Evolutionary conservation across 805 yeast genomes (phyloP), one percentile per base, ranked within the genome.

Genomic region (Jamesozyma rosinii): DNA sequence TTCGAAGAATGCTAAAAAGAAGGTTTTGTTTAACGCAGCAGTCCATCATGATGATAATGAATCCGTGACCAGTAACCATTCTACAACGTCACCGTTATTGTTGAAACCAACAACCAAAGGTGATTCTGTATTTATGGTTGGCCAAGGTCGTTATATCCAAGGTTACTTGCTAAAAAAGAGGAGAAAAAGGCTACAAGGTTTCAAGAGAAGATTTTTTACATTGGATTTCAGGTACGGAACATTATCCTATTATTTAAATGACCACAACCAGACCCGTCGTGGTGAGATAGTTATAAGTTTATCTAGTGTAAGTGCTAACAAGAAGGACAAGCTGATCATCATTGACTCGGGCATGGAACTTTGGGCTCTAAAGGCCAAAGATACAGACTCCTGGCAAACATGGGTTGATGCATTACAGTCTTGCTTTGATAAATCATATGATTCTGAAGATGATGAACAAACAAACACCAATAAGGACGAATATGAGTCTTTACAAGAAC

Each of bases 331-430:
- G 42, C 81, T 84, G 54, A 79, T 92, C 35, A 79, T 82, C 37
- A 74, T 92, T 45, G 97, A 92, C 60, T 87, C 97, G 0, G 97
- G 97, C 2, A 80, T 90, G 78, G 97, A 90, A 59, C 79, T 84
- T 9, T 90, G 97, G 97, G 79, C 77, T 32, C 68, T 90, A 47
- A 85, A 83, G 53, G 84, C 97, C 0, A 65, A 70, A 38, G 77
- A 71, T 44, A 63, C 64, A 10, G 68, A 71, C 5, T 89, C 83
- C 49, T 92, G 87, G 73, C 74, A 77, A 30, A 70, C 75, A 5
- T 92, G 98, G 98, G 75, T 83, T 13, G 72, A 78, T 41, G 95
- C 95, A 1, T 74, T 89, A 49, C 81, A 86, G 43, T 45, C 49
- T 9, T 61, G 65, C 42, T 59, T 55, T 44, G 57, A 58, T 5